Conservation (phyloP, 257 asterid genomes). For the Solanum clarkiae region DNA sequence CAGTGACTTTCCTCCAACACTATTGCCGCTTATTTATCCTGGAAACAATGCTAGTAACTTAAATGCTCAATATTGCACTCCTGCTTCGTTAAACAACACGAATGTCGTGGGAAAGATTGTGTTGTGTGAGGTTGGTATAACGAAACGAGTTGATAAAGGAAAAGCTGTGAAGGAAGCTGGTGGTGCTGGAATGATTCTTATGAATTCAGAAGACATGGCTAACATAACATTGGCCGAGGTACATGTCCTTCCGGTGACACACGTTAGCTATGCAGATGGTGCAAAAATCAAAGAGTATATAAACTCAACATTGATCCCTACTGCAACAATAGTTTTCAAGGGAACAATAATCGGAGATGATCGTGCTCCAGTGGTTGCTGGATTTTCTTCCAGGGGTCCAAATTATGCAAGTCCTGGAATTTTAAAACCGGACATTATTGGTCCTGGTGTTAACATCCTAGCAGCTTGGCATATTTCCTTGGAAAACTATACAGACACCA, state of each 20-base stretch:
- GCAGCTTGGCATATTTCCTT: constrained; percentile 18
- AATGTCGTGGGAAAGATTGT: constrained; percentile 20
- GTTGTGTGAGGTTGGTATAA: constrained; percentile 4
- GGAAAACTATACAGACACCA: neutral
- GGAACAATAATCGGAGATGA: constrained; percentile 17
- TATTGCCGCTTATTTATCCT: constrained; percentile 8
- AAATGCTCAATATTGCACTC: neutral
- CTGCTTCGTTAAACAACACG: neutral
- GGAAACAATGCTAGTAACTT: neutral
- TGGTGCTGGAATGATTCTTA: constrained; percentile 30
- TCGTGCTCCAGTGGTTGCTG: constrained; percentile 11
- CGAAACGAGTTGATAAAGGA: neutral
- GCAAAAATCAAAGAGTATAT: constrained; percentile 10
- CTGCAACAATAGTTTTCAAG: constrained; percentile 8
- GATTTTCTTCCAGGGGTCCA: constrained; percentile 31
- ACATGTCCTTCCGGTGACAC: constrained; percentile 14
- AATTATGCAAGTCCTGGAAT: constrained; percentile 11
- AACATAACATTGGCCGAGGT: neutral
- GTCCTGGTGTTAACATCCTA: constrained; percentile 19
- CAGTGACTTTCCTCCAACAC: neutral
- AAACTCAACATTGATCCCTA: constrained; percentile 1
- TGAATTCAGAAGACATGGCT: neutral
- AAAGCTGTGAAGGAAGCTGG: constrained; percentile 15
- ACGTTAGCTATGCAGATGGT: constrained; percentile 12
- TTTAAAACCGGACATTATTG: constrained; percentile 23